Evolutionary conservation across 179 eudicot species (phyloP).

Genomic region (Drosera spatulata): DNA sequence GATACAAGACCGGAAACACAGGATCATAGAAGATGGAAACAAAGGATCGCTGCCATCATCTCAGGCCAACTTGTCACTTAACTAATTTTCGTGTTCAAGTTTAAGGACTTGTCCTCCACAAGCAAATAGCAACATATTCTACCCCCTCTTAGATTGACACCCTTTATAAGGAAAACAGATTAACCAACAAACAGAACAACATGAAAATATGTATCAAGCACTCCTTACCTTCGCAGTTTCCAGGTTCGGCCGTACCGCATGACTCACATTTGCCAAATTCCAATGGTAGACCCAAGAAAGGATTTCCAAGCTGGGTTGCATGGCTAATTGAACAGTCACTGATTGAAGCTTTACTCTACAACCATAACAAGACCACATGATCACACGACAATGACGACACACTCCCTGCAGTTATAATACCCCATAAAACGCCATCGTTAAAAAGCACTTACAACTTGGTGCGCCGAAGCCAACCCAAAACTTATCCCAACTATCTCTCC

Average conservation of each 20-base stretch:
- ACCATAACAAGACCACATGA: constrained; percentile 8
- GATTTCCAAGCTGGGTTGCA: constrained; percentile 83
- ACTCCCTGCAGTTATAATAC: constrained; percentile 1
- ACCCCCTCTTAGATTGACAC: neutral
- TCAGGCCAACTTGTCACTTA: no score
- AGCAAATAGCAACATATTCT: neutral
- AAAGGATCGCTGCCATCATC: no score
- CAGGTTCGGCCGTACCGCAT: constrained; percentile 89
- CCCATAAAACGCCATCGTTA: neutral
- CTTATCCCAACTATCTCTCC: constrained; percentile 58
- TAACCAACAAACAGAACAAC: constrained; percentile 1
- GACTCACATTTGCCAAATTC: constrained; percentile 86
- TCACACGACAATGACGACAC: neutral
- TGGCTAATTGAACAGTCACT: constrained; percentile 85
- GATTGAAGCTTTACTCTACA: constrained; percentile 66
- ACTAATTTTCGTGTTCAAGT: no score
- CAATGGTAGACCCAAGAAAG: constrained; percentile 90
- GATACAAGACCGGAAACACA: no score
- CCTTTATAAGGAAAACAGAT: neutral
- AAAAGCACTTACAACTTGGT: constrained; percentile 56
- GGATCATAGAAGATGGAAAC: no score
- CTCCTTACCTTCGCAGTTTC: constrained; percentile 83
- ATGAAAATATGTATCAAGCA: constrained; percentile 6
- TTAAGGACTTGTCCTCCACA: no score
- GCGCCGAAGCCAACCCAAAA: constrained; percentile 63